Percentiles rank a stretch among this genome's conserved stretches.
These are phyloP conservation scores for Prunella vulgaris DNA, from an alignment of 257 asterid genomes.

Conservation along the genomic window DNA sequence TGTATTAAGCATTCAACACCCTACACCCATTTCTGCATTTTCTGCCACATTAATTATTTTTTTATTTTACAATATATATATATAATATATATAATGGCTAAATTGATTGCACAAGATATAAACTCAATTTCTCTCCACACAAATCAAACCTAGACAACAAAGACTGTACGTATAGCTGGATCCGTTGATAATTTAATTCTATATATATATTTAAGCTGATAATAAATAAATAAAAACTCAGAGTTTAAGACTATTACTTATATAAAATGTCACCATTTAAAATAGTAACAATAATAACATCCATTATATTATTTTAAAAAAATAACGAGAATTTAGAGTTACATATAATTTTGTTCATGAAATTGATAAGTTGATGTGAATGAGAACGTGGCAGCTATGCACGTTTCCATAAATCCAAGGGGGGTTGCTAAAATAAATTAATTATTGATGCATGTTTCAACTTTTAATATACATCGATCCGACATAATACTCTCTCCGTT, in stretches of 20 bases:
- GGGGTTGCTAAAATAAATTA: background rate
- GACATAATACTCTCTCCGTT: too few species aligned
- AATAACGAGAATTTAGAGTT: too few species aligned
- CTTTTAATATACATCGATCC: background rate
- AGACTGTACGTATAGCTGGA: background rate
- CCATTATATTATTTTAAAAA: too few species aligned
- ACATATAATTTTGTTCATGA: too few species aligned
- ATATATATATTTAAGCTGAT: too few species aligned
- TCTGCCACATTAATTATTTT: slow-evolving; percentile 22
- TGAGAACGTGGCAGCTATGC: background rate
- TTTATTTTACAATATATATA: background rate
- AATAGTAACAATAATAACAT: too few species aligned
- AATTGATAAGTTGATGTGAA: background rate
- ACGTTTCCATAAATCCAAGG: background rate
- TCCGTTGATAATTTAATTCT: background rate
- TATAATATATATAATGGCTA: background rate
- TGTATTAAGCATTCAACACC: slow-evolving; percentile 11
- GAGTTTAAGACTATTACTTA: too few species aligned
- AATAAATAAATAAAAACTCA: too few species aligned
- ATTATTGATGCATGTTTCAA: background rate
- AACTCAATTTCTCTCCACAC: background rate
- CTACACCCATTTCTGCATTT: slow-evolving; percentile 22
- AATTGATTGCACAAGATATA: background rate
- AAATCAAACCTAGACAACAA: background rate
- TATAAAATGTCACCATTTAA: too few species aligned